Percentiles rank a stretch among this genome's conserved stretches.
These are phyloP conservation scores for Paradendryphiella salina DNA, from an alignment of 2,329 filamentous ascomycete genomes.

Conservation along the genomic window DNA sequence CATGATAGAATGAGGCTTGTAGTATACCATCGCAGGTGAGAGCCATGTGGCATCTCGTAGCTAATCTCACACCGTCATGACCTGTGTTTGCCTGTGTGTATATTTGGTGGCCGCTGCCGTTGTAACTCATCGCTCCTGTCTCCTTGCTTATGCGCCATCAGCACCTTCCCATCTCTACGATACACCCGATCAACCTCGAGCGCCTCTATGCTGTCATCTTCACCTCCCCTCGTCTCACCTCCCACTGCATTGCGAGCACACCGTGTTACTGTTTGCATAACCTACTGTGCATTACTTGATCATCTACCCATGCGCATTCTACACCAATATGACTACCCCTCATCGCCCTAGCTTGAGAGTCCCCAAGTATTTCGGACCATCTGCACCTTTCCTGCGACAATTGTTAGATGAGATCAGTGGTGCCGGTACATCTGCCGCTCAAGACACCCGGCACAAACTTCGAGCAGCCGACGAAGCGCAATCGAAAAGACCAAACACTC, in stretches of 20 bases:
- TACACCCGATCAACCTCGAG: background rate
- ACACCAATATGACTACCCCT: slow-evolving; percentile 34
- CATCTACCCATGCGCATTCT: slow-evolving; percentile 19
- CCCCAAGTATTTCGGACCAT: slow-evolving; percentile 15
- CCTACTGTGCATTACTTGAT: slow-evolving; percentile 26
- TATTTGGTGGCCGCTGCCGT: background rate
- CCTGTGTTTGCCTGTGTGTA: slow-evolving; percentile 1
- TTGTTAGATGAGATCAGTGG: slow-evolving; percentile 37
- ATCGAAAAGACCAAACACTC: slow-evolving; percentile 1
- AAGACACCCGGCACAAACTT: slow-evolving; percentile 31
- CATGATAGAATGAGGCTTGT: slow-evolving; percentile 38
- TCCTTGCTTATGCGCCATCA: background rate
- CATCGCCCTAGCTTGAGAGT: slow-evolving; percentile 7
- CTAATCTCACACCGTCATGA: slow-evolving; percentile 35
- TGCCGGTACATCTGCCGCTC: slow-evolving; percentile 20
- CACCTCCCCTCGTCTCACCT: slow-evolving; percentile 12
- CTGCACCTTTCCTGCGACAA: slow-evolving; percentile 27
- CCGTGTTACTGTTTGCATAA: slow-evolving; percentile 20
- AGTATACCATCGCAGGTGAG: slow-evolving; percentile 41
- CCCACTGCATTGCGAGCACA: background rate
- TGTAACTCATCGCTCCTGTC: background rate
- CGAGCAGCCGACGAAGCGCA: slow-evolving; percentile 32
- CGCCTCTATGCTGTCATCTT: background rate
- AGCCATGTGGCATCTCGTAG: slow-evolving; percentile 30
- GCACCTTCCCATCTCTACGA: background rate